Conservation (phyloP, 1,284 basidiomycete genomes). For the Clitocybe nebularis region DNA sequence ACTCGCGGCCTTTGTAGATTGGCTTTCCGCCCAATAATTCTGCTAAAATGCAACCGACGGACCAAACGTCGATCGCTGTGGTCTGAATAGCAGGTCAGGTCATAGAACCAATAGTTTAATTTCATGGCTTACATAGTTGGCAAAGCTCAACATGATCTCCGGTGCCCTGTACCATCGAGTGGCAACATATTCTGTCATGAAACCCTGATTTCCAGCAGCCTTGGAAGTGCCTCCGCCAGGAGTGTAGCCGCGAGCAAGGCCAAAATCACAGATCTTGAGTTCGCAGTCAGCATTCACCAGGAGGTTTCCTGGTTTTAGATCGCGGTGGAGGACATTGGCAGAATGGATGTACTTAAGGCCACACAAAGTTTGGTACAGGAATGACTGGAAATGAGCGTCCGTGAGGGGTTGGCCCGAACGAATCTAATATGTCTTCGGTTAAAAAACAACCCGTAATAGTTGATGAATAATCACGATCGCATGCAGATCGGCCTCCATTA, state of each 20-base stretch:
- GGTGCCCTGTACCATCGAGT: conserved; percentile 97
- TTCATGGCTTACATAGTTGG: conserved; percentile 75
- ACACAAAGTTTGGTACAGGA: conserved; percentile 98
- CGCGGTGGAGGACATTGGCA: conserved; percentile 95
- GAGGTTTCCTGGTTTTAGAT: conserved; percentile 95
- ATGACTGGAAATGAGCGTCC: conserved; percentile 98
- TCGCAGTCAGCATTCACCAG: conserved; percentile 99
- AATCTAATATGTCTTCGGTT: conserved; percentile 51
- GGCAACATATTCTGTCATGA: conserved; percentile 99
- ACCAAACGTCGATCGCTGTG: conserved; percentile 95
- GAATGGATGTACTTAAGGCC: conserved; percentile 99
- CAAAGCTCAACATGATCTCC: conserved; percentile 97
- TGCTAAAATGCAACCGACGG: conserved; percentile 96
- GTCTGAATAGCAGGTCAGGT: conserved; percentile 38
- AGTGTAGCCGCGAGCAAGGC: conserved; percentile 92
- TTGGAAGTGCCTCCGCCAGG: conserved; percentile 70
- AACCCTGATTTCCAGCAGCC: conserved; percentile 81
- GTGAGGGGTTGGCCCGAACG: conserved; percentile 97
- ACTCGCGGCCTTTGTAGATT: conserved; percentile 98
- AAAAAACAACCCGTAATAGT: conserved; percentile 3
- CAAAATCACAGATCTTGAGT: conserved; percentile 98
- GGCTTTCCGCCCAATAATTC: conserved; percentile 96
- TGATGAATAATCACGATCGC: conserved; percentile 74
- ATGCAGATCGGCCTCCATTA: conserved; percentile 99
- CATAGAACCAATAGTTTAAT: conserved; percentile 5